Evolutionary conservation across 768 basidiomycete genomes (phyloP), one percentile per base, ranked within the genome.

Genomic region (Rickenella mellea): DNA sequence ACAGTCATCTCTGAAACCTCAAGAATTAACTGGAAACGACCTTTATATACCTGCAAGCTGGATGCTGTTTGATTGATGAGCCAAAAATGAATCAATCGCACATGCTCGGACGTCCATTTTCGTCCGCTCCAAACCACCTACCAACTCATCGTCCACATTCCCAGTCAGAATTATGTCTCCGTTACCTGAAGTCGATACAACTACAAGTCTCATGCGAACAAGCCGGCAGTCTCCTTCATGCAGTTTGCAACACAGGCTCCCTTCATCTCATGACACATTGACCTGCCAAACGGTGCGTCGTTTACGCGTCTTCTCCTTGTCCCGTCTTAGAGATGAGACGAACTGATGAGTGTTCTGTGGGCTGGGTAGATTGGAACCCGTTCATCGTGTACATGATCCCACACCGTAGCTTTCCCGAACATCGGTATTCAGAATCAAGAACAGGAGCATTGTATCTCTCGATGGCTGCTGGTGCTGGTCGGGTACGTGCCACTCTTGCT

Each of bases 251-350:
- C 68, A 32, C 73, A 58, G 14, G 60, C 73, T 15, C 83, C 86
- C 2, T 89, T 83, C 53, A 51, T 64, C 5, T 87, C 83, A 80
- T 65, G 73, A 2, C 89, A 76, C 51, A 73, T 90, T 27, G 87
- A 90, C 69, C 83, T 81, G 49, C 85, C 86, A 26, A 51, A 62
- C 84, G 85, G 85, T n/a, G n/a, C n/a, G n/a, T n/a, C n/a, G n/a
- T n/a, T n/a, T n/a, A n/a, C n/a, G n/a, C n/a, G n/a, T n/a, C n/a
- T n/a, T n/a, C n/a, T n/a, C n/a, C n/a, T n/a, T n/a, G n/a, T n/a
- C n/a, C n/a, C n/a, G n/a, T n/a, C n/a, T n/a, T n/a, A n/a, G n/a
- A n/a, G n/a, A n/a, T n/a, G n/a, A n/a, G n/a, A n/a, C n/a, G n/a
- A n/a, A n/a, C n/a, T n/a, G n/a, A n/a, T n/a, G n/a, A n/a, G n/a